These are phyloP conservation scores for Cercospora nicotianae DNA, from an alignment of 2,329 filamentous ascomycete species.

Conservation along the genomic window DNA sequence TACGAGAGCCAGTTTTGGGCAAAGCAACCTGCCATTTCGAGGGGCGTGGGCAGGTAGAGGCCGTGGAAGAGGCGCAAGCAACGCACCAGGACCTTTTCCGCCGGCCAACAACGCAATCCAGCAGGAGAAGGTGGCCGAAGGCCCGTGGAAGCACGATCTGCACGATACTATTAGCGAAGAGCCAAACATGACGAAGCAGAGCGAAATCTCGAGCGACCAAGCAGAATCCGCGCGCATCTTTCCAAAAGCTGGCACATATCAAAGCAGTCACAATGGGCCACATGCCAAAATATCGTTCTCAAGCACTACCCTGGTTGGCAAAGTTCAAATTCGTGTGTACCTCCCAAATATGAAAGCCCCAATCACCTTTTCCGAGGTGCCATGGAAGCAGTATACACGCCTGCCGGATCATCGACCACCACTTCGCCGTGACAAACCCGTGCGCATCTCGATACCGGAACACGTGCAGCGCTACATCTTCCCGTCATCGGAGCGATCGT, in stretches of 20 bases:
- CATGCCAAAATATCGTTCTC: constrained; percentile 58
- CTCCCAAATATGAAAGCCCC: constrained; percentile 74
- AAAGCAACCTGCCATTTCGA: constrained; percentile 25
- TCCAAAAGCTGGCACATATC: constrained; percentile 18
- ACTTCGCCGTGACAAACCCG: constrained; percentile 91
- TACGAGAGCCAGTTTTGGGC: constrained; percentile 55
- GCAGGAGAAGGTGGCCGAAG: constrained; percentile 64
- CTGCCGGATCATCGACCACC: constrained; percentile 93
- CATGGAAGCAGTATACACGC: constrained; percentile 87
- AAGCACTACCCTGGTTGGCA: constrained; percentile 78
- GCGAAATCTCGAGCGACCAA: constrained; percentile 23
- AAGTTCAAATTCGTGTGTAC: constrained; percentile 78
- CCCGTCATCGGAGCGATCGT: constrained; percentile 84
- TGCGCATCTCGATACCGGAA: constrained; percentile 84
- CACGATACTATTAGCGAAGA: constrained; percentile 63
- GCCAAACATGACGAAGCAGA: constrained; percentile 17
- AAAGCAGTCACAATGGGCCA: constrained; percentile 15
- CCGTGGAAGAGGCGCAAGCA: constrained; percentile 60
- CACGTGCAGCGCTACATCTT: constrained; percentile 84
- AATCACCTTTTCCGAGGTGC: constrained; percentile 70
- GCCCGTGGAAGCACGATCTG: constrained; percentile 90
- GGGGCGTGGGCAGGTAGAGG: constrained; percentile 53
- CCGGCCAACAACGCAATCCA: constrained; percentile 48
- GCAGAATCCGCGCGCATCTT: constrained; percentile 35
- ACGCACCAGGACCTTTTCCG: constrained; percentile 54